These are phyloP conservation scores for Marasmius sp. DNA, from an alignment of 1,284 basidiomycete genomes.

Conservation along the genomic window DNA sequence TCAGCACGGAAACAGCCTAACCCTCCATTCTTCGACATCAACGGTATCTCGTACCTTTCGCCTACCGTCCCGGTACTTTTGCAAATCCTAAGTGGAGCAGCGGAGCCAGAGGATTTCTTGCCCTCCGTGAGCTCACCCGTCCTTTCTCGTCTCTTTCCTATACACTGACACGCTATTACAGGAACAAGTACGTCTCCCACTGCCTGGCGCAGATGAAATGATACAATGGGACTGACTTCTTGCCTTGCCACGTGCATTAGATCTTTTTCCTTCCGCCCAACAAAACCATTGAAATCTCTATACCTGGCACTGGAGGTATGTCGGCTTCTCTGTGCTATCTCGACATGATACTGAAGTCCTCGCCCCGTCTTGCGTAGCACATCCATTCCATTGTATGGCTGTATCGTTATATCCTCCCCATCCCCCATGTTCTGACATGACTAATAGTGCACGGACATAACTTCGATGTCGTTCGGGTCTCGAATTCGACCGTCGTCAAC, in stretches of 20 bases:
- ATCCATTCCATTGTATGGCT: slow-evolving; percentile 35
- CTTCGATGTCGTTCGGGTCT: slow-evolving; percentile 31
- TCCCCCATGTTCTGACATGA: background rate
- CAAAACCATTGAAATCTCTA: slow-evolving; percentile 30
- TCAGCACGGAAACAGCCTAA: slow-evolving; percentile 22
- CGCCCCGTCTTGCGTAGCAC: slow-evolving; percentile 13
- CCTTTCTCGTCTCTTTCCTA: background rate
- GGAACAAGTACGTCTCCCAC: background rate
- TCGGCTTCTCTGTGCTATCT: background rate
- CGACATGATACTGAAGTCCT: background rate
- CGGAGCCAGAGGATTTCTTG: slow-evolving; percentile 31
- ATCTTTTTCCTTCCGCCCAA: slow-evolving; percentile 29
- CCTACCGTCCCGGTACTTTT: slow-evolving; percentile 36
- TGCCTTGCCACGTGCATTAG: background rate
- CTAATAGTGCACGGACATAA: slow-evolving; percentile 36
- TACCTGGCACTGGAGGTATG: slow-evolving; percentile 29
- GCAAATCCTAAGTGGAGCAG: slow-evolving; percentile 37
- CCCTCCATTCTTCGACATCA: slow-evolving; percentile 37
- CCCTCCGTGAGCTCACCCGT: slow-evolving; percentile 19
- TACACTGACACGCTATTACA: background rate
- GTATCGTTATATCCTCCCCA: background rate
- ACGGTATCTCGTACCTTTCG: slow-evolving; percentile 33
- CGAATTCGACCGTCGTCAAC: slow-evolving; percentile 23
- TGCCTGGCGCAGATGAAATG: background rate
- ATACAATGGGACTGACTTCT: background rate